Evolutionary conservation across 345 rosid species (phyloP).

Genomic region (Hibiscus syriacus): DNA sequence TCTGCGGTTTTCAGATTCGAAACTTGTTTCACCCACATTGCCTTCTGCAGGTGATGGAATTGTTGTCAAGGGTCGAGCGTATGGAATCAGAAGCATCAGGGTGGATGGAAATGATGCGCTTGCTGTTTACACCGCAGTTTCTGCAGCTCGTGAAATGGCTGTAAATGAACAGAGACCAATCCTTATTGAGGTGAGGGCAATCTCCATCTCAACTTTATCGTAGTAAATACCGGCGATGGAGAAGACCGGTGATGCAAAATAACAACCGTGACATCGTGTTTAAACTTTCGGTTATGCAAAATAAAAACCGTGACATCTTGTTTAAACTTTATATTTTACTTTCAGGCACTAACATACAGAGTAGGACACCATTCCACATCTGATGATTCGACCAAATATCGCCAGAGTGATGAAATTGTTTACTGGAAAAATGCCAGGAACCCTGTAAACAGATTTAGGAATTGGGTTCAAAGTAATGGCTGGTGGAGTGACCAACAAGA

Average conservation of each 20-base stretch:
- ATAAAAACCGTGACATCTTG: not conserved
- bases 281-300: too few relatives aligned
- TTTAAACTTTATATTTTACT: not conserved
- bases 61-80: conserved; percentile 71
- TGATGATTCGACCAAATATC: conserved; percentile 80
- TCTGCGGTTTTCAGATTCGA: not conserved
- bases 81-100: conserved; percentile 71
- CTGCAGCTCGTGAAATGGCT: conserved; percentile 62
- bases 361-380: conserved; percentile 88
- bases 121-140: conserved; percentile 61
- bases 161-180: conserved; percentile 53
- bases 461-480: conserved; percentile 56
- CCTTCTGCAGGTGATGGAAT: conserved; percentile 62
- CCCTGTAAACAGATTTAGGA: conserved; percentile 59
- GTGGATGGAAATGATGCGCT: conserved; percentile 83
- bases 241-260: not conserved
- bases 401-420: conserved; percentile 50
- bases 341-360: conserved; percentile 63
- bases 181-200: conserved; percentile 46
- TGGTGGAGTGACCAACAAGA: conserved; percentile 75
- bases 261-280: not conserved
- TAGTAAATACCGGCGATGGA: too few relatives aligned
- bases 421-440: conserved; percentile 61
- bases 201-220: not conserved
- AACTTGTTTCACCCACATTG: not conserved